Percentiles rank a stretch among this genome's conserved stretches.
Evolutionary conservation across 192 early-diverging fungal species (phyloP).

Genomic region (Lunasporangiospora selenospora): DNA sequence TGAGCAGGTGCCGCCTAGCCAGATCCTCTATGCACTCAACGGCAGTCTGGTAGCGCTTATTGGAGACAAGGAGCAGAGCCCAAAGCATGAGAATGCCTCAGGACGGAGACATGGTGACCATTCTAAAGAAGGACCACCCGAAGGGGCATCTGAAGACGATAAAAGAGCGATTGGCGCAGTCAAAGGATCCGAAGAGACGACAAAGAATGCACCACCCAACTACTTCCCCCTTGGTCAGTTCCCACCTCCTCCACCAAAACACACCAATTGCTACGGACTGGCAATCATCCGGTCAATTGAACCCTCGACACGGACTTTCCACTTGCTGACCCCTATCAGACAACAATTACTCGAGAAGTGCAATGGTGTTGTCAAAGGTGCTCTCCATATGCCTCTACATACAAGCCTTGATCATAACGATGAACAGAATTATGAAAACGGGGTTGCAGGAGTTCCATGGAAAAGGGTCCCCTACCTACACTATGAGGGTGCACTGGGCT

Average conservation of each 20-base stretch:
- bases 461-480: constrained; percentile 58
- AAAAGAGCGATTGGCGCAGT: background rate
- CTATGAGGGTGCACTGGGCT: constrained; percentile 41
- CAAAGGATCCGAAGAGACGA: background rate
- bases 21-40: constrained; percentile 85
- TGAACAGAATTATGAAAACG: constrained; percentile 17
- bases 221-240: constrained; percentile 51
- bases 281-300: constrained; percentile 75
- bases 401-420: constrained; percentile 51
- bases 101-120: background rate
- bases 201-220: constrained; percentile 21
- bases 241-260: constrained; percentile 52
- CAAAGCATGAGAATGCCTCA: background rate
- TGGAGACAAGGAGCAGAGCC: constrained; percentile 47
- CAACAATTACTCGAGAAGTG: constrained; percentile 39
- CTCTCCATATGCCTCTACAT: constrained; percentile 58
- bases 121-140: constrained; percentile 5
- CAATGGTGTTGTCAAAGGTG: constrained; percentile 59
- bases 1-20: constrained; percentile 79
- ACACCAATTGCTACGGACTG: constrained; percentile 66
- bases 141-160: background rate
- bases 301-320: constrained; percentile 54
- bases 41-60: constrained; percentile 84
- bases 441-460: constrained; percentile 58
- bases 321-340: constrained; percentile 64